Percentiles rank a stretch among this genome's conserved stretches.
phyloP scores from a whole-genome alignment of 2,329 filamentous ascomycete species.

The Podosphaera leucotricha region DNA sequence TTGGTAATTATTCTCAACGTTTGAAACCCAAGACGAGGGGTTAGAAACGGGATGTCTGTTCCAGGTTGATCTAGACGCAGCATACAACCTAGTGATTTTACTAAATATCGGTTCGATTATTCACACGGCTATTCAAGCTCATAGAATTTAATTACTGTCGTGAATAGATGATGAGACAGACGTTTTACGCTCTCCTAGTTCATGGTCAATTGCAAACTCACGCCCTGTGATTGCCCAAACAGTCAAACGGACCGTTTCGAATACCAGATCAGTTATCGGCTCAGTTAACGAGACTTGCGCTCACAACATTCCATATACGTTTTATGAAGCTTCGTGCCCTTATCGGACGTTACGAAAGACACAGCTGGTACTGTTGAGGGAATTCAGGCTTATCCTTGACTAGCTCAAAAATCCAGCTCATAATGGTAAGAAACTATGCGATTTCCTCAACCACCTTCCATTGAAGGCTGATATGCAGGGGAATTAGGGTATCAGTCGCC shows the following conservation, averaged over 20 bases:
- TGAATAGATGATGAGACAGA: background rate
- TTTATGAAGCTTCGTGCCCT: background rate
- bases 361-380: background rate
- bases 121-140: background rate
- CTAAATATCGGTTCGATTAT: background rate
- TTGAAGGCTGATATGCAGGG: background rate
- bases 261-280: background rate
- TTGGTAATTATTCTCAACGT: background rate
- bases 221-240: background rate
- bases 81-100: background rate
- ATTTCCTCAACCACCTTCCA: background rate
- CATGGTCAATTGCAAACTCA: background rate
- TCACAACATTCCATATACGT: background rate
- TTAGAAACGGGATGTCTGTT: background rate
- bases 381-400: background rate
- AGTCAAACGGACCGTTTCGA: background rate
- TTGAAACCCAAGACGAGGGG: background rate
- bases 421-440: background rate
- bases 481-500: conserved; percentile 15
- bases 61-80: background rate
- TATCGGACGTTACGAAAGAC: background rate
- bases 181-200: background rate
- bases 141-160: background rate
- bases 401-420: background rate
- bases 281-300: background rate